phyloP scores from a whole-genome alignment of 192 early-diverging fungal genomes.

The Coemansia sp. region DNA sequence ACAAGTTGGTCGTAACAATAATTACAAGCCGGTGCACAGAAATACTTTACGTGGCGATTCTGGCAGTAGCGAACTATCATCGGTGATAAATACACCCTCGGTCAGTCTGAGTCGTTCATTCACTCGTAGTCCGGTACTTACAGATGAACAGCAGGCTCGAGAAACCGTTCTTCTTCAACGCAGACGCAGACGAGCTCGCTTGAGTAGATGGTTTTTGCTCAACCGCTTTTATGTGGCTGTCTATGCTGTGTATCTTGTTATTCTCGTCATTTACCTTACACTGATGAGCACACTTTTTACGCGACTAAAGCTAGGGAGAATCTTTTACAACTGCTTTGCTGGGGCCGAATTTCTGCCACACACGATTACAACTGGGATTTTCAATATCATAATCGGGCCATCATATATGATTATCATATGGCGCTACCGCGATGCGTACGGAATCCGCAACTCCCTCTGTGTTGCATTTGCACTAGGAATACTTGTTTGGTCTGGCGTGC shows the following conservation, averaged over 20 bases:
- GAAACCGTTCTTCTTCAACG: background rate
- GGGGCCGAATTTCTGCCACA: conserved; percentile 16
- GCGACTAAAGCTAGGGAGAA: conserved; percentile 9
- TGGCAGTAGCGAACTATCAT: background rate
- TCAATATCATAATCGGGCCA: conserved; percentile 22
- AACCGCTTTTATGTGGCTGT: conserved; percentile 5
- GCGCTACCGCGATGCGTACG: conserved; percentile 35
- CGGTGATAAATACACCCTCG: background rate
- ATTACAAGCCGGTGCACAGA: too few relatives aligned
- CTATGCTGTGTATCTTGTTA: background rate
- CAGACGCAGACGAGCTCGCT: background rate
- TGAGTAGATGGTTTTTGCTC: conserved; percentile 4
- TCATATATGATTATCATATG: conserved; percentile 19
- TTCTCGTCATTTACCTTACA: conserved; percentile 13
- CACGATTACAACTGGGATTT: conserved; percentile 10
- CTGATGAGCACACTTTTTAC: conserved; percentile 21
- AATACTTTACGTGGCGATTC: too few relatives aligned
- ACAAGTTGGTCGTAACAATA: too few relatives aligned
- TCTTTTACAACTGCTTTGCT: conserved; percentile 35
- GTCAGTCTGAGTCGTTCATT: background rate
- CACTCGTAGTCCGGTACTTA: background rate
- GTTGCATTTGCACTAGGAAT: conserved; percentile 14
- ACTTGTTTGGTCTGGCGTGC: conserved; percentile 12
- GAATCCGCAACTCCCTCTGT: conserved; percentile 22
- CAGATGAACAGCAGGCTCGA: background rate